phyloP scores from a whole-genome alignment of 1,284 basidiomycete genomes.

The Apiotrichum sp. region DNA sequence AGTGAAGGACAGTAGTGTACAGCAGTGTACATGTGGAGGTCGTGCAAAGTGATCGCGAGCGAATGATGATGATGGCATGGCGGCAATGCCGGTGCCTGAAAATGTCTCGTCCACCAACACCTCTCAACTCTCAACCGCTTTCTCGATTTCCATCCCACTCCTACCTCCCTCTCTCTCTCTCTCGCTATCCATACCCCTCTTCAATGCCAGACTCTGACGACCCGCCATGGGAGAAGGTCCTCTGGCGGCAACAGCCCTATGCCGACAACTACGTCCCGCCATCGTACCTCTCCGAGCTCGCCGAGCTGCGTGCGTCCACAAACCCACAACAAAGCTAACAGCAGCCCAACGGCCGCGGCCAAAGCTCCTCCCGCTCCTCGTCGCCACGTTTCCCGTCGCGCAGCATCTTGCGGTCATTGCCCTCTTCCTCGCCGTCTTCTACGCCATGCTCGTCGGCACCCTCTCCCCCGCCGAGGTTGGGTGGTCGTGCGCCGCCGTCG shows the following conservation, averaged over 20 bases:
- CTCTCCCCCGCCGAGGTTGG: slow-evolving; percentile 66
- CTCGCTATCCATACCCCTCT: no score
- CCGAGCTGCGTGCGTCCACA: slow-evolving; percentile 58
- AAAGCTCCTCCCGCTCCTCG: slow-evolving; percentile 63
- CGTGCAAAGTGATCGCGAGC: not conserved
- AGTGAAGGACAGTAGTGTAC: no score
- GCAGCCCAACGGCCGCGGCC: slow-evolving; percentile 29
- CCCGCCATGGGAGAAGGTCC: slow-evolving; percentile 64
- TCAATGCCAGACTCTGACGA: not conserved
- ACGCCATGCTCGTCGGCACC: slow-evolving; percentile 58
- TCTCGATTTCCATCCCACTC: no score
- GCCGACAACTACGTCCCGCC: slow-evolving; percentile 80
- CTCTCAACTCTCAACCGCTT: not conserved
- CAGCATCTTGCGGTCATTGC: slow-evolving; percentile 76
- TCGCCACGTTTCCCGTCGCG: slow-evolving; percentile 69
- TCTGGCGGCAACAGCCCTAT: slow-evolving; percentile 72
- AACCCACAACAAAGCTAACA: not conserved
- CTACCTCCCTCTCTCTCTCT: no score
- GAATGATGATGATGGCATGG: no score
- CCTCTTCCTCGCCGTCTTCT: slow-evolving; percentile 74
- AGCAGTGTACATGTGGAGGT: not conserved
- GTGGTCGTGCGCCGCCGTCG: slow-evolving; percentile 61
- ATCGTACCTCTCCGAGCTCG: slow-evolving; percentile 70
- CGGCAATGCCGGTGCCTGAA: slow-evolving; percentile 4
- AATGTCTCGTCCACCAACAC: not conserved